Percentiles rank a stretch among this genome's conserved stretches.
phyloP scores from a whole-genome alignment of 208 protist genomes.

The Crithidia brevicula region DNA sequence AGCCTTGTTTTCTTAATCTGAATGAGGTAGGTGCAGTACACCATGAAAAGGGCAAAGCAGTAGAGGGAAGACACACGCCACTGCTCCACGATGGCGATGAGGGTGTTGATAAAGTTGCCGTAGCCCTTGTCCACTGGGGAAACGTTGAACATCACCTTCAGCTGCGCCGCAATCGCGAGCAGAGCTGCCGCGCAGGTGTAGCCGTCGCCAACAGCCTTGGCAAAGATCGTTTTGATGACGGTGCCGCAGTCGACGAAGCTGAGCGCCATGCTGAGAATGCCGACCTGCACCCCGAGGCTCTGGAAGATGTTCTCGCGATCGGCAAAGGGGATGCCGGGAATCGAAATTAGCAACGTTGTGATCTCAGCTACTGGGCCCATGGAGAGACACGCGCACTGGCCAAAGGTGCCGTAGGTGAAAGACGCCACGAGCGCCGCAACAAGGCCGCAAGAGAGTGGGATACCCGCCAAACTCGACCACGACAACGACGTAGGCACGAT shows the following conservation, averaged over 20 bases:
- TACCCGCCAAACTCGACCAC: conserved; percentile 48
- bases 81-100: conserved; percentile 36
- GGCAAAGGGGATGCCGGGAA: conserved; percentile 30
- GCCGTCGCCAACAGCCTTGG: conserved; percentile 60
- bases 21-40: conserved; percentile 55
- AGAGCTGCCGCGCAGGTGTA: conserved; percentile 63
- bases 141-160: conserved; percentile 68
- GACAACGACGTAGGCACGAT: conserved; percentile 54
- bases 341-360: conserved; percentile 63
- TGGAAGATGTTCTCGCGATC: conserved; percentile 40
- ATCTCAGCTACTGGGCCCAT: conserved; percentile 58
- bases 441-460: conserved; percentile 51
- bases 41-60: conserved; percentile 49
- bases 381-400: conserved; percentile 43
- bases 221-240: conserved; percentile 61
- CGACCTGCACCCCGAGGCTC: conserved; percentile 55
- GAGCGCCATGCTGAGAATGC: conserved; percentile 42
- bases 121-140: conserved; percentile 29
- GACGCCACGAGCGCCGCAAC: conserved; percentile 44
- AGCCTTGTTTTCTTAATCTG: conserved; percentile 50
- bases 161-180: conserved; percentile 42
- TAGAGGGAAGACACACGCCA: conserved; percentile 35
- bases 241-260: conserved; percentile 62
- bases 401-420: conserved; percentile 56
- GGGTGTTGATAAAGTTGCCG: conserved; percentile 39